Evolutionary conservation across 1,139 yeast genomes (phyloP), one percentile per base, ranked within the genome.

Genomic region (Kodamaea fungicola): DNA sequence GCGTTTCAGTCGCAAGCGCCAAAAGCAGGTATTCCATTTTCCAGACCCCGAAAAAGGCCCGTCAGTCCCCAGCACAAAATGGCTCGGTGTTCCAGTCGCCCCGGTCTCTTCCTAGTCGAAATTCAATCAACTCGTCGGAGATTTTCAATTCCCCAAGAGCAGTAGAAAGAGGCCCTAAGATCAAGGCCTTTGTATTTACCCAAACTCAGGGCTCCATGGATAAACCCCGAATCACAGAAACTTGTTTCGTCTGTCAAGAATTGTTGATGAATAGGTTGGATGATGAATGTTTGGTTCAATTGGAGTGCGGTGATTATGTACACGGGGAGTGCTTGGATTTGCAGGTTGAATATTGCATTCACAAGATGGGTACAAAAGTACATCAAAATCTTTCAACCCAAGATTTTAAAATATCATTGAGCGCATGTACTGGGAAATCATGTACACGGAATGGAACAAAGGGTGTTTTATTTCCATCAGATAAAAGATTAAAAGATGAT

Each of bases 241-340:
- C 40, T 13, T 69, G 75, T 40, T 63, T 61, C 32, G 56, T 69
- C 7, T 69, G 75, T 45, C 59, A 58, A 9, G 74, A 69, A 38
- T 46, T 52, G 8, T 51, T 68, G 9, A 52, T 58, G 32, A 55
- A 61, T 9, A 63, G 59, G 33, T 52, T 69, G n/a, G 51, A 49
- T 8, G 50, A 55, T n/a, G 75, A 69, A 42, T 47, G 49, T 28
- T 44, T 67, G 9, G 47, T 68, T 10, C 57, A 58, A 29, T 55
- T 69, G 30, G 44, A 46, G 19, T 69, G 75, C 50, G 71, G 71
- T 3, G 72, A 67, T 40, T 57, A 50, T 34, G 50, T 65, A 22
- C 75, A 69, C 42, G 62, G 62, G 30, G 67, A 67, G 40, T 69
- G 75, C 42, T 59, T 66, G 34, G 48, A 42, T 6, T 38, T 59